Conservation (phyloP, 495 filamentous ascomycete genomes). For the Pseudoneurospora amorphoporcata region DNA sequence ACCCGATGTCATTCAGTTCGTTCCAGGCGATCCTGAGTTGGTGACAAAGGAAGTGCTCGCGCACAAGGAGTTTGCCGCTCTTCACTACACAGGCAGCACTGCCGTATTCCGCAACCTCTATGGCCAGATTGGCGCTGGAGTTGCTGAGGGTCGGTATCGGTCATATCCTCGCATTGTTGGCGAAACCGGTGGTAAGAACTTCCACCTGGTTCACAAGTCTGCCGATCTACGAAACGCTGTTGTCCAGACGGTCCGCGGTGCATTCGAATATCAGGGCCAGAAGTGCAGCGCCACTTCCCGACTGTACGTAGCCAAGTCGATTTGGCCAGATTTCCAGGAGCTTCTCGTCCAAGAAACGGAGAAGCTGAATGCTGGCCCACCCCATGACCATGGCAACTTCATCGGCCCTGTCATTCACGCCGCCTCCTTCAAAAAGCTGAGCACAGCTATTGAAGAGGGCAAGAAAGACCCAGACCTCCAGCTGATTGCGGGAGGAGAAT, state of each 20-base stretch:
- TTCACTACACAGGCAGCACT: conserved; percentile 77
- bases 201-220: conserved; percentile 67
- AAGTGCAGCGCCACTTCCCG: conserved; percentile 81
- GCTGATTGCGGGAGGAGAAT: conserved; percentile 56
- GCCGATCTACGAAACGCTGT: conserved; percentile 70
- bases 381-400: conserved; percentile 59
- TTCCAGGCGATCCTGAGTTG: conserved; percentile 65
- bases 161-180: conserved; percentile 74
- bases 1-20: conserved; percentile 70
- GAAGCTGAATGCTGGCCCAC: conserved; percentile 56
- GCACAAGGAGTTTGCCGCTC: conserved; percentile 60
- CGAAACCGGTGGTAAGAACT: conserved; percentile 89
- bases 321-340: conserved; percentile 56
- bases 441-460: conserved; percentile 52
- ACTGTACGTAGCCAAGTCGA: conserved; percentile 59
- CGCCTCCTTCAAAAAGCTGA: conserved; percentile 60
- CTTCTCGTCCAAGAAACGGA: conserved; percentile 54
- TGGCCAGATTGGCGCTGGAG: conserved; percentile 56
- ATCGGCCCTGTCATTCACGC: conserved; percentile 72
- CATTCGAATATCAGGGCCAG: conserved; percentile 86
- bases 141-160: conserved; percentile 57
- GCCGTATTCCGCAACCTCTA: conserved; percentile 71
- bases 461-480: conserved; percentile 55
- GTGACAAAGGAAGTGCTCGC: conserved; percentile 59
- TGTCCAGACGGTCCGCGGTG: conserved; percentile 70